These are phyloP conservation scores for Capsella rubella DNA, from an alignment of 441 rosid species.

Conservation along the genomic window DNA sequence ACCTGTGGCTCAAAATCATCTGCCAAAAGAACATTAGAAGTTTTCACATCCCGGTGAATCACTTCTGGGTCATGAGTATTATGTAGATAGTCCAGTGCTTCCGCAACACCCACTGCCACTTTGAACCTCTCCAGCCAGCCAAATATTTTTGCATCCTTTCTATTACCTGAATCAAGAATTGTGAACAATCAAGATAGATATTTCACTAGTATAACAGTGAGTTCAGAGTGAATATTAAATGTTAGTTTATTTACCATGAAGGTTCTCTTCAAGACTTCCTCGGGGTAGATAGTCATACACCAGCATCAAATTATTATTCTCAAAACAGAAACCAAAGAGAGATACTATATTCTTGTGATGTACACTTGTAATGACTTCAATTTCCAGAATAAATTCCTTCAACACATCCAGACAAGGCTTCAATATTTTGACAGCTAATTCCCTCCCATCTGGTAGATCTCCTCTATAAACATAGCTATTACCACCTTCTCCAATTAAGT, in stretches of 20 bases:
- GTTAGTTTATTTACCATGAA: slow-evolving; percentile 60
- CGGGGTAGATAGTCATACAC: slow-evolving; percentile 78
- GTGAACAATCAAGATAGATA: slow-evolving; percentile 35
- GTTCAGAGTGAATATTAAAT: slow-evolving; percentile 25
- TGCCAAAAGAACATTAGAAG: slow-evolving; percentile 85
- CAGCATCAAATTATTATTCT: slow-evolving; percentile 65
- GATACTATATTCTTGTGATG: slow-evolving; percentile 86
- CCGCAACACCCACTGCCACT: slow-evolving; percentile 86
- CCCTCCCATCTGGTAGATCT: slow-evolving; percentile 76
- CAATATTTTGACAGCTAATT: slow-evolving; percentile 83
- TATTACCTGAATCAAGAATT: slow-evolving; percentile 52
- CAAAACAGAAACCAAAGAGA: slow-evolving; percentile 85
- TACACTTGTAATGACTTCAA: slow-evolving; percentile 74
- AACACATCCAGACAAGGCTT: slow-evolving; percentile 69
- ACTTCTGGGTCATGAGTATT: slow-evolving; percentile 65
- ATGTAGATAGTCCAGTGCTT: slow-evolving; percentile 86
- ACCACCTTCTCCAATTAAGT: slow-evolving; percentile 93
- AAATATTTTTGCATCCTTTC: slow-evolving; percentile 54
- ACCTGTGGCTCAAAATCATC: slow-evolving; percentile 96
- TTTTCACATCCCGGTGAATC: slow-evolving; percentile 92
- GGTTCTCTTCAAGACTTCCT: slow-evolving; percentile 94
- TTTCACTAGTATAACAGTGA: slow-evolving; percentile 9
- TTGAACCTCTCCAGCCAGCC: slow-evolving; percentile 85
- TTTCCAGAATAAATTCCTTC: slow-evolving; percentile 76
- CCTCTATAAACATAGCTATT: slow-evolving; percentile 91